phyloP scores from a whole-genome alignment of 148 eudicot species.

The Polygonum maritimum region DNA sequence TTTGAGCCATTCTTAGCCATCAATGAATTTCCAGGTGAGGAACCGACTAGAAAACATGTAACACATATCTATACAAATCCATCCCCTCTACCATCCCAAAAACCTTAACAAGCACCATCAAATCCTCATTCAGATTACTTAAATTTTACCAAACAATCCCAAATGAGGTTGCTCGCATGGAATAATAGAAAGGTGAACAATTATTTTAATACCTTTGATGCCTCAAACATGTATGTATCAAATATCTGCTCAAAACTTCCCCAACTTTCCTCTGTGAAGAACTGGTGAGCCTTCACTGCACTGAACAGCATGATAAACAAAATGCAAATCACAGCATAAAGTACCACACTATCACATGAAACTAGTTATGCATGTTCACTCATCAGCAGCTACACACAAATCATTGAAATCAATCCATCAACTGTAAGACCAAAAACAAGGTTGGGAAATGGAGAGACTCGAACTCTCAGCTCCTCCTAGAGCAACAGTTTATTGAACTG shows the following conservation, averaged over 20 bases:
- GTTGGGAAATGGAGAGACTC: slow-evolving; percentile 99
- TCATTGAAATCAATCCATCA: background rate
- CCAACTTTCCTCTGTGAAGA: slow-evolving; percentile 85
- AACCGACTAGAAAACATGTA: too few relatives aligned
- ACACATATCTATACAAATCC: background rate
- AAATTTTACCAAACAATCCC: background rate
- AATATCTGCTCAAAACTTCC: slow-evolving; percentile 82
- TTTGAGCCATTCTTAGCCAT: background rate
- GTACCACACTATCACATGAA: slow-evolving; percentile 8
- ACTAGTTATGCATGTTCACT: slow-evolving; percentile 9
- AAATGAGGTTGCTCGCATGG: background rate
- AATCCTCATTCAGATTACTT: background rate
- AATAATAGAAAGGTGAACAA: background rate
- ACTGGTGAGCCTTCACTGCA: slow-evolving; percentile 93
- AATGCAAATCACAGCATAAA: slow-evolving; percentile 39
- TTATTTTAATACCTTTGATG: slow-evolving; percentile 58
- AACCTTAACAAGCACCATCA: background rate
- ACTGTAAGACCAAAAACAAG: slow-evolving; percentile 10
- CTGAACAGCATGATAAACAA: slow-evolving; percentile 47
- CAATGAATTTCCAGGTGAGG: background rate
- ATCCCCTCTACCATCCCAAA: background rate
- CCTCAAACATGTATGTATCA: slow-evolving; percentile 88
- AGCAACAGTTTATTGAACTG: slow-evolving; percentile 92
- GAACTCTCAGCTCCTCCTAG: slow-evolving; percentile 99
- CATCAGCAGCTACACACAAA: background rate